Percentiles rank a stretch among this genome's conserved stretches.
Conservation (phyloP, 2,329 filamentous ascomycete genomes). For the Magnaporthiopsis rhizophila region DNA sequence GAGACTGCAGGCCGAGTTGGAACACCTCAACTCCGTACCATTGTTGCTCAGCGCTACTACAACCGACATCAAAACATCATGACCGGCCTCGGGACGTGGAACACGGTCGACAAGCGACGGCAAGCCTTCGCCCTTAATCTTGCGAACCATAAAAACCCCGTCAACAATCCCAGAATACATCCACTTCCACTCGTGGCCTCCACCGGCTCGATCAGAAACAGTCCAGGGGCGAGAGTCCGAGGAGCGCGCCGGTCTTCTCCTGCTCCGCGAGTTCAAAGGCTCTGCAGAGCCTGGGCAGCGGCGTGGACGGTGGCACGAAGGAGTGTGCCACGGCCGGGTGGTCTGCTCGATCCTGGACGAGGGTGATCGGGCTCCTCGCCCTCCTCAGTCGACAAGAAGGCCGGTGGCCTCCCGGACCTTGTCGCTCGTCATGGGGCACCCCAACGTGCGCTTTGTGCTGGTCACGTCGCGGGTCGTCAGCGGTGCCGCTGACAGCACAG, state of each 20-base stretch:
- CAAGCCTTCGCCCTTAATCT: slow-evolving; percentile 30
- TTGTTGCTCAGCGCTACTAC: slow-evolving; percentile 42
- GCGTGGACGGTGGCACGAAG: slow-evolving; percentile 43
- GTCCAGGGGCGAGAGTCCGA: neutral
- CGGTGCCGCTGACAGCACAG: slow-evolving; percentile 32
- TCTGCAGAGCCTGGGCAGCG: slow-evolving; percentile 35
- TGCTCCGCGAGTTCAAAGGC: slow-evolving; percentile 22
- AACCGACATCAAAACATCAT: slow-evolving; percentile 27
- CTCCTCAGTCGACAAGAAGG: slow-evolving; percentile 26
- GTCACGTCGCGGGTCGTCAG: slow-evolving; percentile 34
- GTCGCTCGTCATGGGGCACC: slow-evolving; percentile 39
- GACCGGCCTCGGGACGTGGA: slow-evolving; percentile 32
- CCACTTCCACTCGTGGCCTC: slow-evolving; percentile 25
- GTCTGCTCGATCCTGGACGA: slow-evolving; percentile 51
- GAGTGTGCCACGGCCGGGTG: slow-evolving; percentile 49
- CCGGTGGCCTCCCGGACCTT: slow-evolving; percentile 13
- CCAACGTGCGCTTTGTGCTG: slow-evolving; percentile 49
- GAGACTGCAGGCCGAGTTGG: slow-evolving; percentile 13
- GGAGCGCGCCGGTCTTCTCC: neutral
- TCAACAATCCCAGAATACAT: slow-evolving; percentile 40
- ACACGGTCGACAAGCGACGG: slow-evolving; percentile 1
- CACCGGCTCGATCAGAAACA: neutral
- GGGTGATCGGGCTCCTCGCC: slow-evolving; percentile 40
- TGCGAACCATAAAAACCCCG: slow-evolving; percentile 40
- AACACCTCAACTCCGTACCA: slow-evolving; percentile 30